Evolutionary conservation across 495 filamentous ascomycete genomes (phyloP).

Genomic region (Penicillium herquei): DNA sequence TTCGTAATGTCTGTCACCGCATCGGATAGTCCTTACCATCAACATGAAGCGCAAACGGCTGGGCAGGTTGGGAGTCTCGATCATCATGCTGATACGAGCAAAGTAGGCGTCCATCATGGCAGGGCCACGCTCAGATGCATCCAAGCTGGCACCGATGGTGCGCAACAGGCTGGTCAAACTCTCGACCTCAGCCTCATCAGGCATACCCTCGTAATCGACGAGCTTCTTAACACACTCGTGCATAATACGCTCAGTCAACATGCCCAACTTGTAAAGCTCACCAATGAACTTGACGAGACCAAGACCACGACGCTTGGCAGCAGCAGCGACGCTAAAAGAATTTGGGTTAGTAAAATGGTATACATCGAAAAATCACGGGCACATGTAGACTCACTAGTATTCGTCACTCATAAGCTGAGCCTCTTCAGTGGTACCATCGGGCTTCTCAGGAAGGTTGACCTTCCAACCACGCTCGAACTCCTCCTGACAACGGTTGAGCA

Average conservation of each 20-base stretch:
- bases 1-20: no score
- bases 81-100: conserved; percentile 73
- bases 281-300: conserved; percentile 99
- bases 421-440: conserved; percentile 74
- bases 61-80: conserved; percentile 71
- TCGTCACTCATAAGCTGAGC: conserved; percentile 87
- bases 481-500: conserved; percentile 97
- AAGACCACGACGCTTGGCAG: conserved; percentile 93
- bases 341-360: no score
- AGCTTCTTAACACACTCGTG: conserved; percentile 97
- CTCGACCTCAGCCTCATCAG: conserved; percentile 95
- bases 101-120: conserved; percentile 95
- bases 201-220: conserved; percentile 89
- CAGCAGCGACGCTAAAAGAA: conserved; percentile 59
- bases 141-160: conserved; percentile 85
- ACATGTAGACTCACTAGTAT: conserved; percentile 63
- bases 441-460: conserved; percentile 76
- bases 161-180: conserved; percentile 87
- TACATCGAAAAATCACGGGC: background rate
- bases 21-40: conserved; percentile 50
- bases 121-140: conserved; percentile 74
- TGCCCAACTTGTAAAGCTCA: conserved; percentile 96
- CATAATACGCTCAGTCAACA: conserved; percentile 99
- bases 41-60: conserved; percentile 94
- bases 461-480: conserved; percentile 99